phyloP scores from a whole-genome alignment of 2,329 filamentous ascomycete genomes.

The Alternaria alternata region DNA sequence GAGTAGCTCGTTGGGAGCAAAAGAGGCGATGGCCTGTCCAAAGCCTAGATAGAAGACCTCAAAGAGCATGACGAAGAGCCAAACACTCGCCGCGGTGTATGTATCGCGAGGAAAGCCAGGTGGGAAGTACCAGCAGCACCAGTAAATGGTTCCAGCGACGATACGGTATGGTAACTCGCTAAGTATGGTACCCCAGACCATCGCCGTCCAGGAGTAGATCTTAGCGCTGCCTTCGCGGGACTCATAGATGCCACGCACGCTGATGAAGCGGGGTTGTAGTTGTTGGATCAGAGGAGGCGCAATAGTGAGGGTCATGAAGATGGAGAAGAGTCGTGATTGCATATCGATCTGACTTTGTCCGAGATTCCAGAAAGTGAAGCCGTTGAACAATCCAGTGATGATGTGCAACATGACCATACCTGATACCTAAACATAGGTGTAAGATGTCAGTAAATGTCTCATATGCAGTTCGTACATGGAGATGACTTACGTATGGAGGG shows the following conservation, averaged over 20 bases:
- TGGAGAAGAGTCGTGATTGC: slow-evolving; percentile 72
- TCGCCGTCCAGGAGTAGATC: slow-evolving; percentile 80
- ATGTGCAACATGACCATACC: slow-evolving; percentile 61
- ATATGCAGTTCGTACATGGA: too few species aligned
- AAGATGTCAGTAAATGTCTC: too few species aligned
- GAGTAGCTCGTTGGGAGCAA: slow-evolving; percentile 71
- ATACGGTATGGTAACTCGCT: slow-evolving; percentile 76
- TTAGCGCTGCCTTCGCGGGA: slow-evolving; percentile 78
- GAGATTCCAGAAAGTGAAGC: slow-evolving; percentile 60
- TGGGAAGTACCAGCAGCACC: slow-evolving; percentile 61
- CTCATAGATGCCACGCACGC: slow-evolving; percentile 72
- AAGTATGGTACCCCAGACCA: slow-evolving; percentile 70
- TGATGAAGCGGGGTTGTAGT: slow-evolving; percentile 75
- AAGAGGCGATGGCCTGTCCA: slow-evolving; percentile 72
- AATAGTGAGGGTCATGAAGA: slow-evolving; percentile 81
- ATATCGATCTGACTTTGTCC: slow-evolving; percentile 53
- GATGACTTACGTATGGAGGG: slow-evolving; percentile 65
- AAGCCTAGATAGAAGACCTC: slow-evolving; percentile 72
- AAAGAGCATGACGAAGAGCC: slow-evolving; percentile 71
- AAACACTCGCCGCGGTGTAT: slow-evolving; percentile 68
- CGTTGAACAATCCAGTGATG: slow-evolving; percentile 58
- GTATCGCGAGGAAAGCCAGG: slow-evolving; percentile 63
- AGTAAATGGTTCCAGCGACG: slow-evolving; percentile 71
- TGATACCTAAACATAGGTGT: not conserved
- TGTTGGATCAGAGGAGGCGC: slow-evolving; percentile 78